Conservation (phyloP, 2,329 filamentous ascomycete species). For the Calycina herbarum region DNA sequence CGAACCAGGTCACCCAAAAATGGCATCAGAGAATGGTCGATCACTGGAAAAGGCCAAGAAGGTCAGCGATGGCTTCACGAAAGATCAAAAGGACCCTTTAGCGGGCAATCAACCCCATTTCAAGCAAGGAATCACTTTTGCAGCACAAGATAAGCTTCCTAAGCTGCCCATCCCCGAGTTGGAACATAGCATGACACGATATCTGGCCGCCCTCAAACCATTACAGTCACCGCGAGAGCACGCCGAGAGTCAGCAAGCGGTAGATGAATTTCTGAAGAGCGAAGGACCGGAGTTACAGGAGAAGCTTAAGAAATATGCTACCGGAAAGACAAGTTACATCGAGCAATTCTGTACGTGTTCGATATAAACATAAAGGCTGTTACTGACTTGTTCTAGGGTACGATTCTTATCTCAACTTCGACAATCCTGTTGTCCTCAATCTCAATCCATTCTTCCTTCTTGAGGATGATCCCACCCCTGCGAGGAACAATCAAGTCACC, state of each 20-base stretch:
- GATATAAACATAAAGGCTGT: not conserved
- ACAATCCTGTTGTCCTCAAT: constrained; percentile 96
- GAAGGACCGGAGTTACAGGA: constrained; percentile 87
- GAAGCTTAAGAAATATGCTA: constrained; percentile 85
- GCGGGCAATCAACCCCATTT: constrained; percentile 48
- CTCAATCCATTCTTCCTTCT: constrained; percentile 97
- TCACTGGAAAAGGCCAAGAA: constrained; percentile 55
- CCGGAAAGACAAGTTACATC: constrained; percentile 91
- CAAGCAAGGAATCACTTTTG: constrained; percentile 77
- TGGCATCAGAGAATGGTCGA: constrained; percentile 34
- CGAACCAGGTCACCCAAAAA: constrained; percentile 33
- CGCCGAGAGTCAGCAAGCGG: constrained; percentile 75
- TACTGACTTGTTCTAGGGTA: constrained; percentile 66
- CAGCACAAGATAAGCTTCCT: constrained; percentile 81
- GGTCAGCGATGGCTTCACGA: constrained; percentile 47
- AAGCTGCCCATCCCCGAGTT: constrained; percentile 93
- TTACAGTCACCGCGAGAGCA: constrained; percentile 81
- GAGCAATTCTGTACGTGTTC: constrained; percentile 88
- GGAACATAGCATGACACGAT: constrained; percentile 73
- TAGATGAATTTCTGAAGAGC: constrained; percentile 76
- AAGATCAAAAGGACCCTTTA: constrained; percentile 48
- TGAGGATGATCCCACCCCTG: constrained; percentile 95
- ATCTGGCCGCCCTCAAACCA: constrained; percentile 76
- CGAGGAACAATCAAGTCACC: constrained; percentile 94
- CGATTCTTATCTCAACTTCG: constrained; percentile 96